Evolutionary conservation across 2,329 filamentous ascomycete species (phyloP).

Genomic region (Paradendryphiella salina): DNA sequence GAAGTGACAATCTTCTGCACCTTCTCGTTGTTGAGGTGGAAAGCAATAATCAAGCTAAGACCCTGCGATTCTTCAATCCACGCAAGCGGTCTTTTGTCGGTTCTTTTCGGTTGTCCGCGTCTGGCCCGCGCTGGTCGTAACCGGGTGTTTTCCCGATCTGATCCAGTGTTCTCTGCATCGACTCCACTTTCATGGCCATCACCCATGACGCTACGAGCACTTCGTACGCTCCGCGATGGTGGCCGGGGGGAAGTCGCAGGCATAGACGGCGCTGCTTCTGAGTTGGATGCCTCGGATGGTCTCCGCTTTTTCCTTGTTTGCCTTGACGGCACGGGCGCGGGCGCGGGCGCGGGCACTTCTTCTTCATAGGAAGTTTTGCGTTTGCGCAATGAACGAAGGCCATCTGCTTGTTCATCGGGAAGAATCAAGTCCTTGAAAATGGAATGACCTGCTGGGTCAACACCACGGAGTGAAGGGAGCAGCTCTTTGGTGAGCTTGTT

Average conservation of each 20-base stretch:
- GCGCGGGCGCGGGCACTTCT: conserved; percentile 61
- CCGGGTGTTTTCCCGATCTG: conserved; percentile 37
- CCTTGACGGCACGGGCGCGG: conserved; percentile 50
- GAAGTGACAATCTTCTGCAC: conserved; percentile 64
- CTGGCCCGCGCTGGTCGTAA: conserved; percentile 40
- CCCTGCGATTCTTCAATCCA: conserved; percentile 43
- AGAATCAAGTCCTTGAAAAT: conserved; percentile 74
- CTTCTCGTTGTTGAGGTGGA: conserved; percentile 55
- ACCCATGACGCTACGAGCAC: conserved; percentile 27
- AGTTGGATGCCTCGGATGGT: conserved; percentile 42
- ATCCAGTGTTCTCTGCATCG: conserved; percentile 32
- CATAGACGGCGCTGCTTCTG: conserved; percentile 35
- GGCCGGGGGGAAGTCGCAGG: conserved; percentile 38
- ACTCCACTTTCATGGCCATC: conserved; percentile 38
- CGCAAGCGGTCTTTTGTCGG: conserved; percentile 42
- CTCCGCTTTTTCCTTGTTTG: conserved; percentile 50
- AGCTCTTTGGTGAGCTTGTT: conserved; percentile 72
- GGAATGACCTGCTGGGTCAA: conserved; percentile 66
- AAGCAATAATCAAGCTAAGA: conserved; percentile 39
- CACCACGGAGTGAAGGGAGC: conserved; percentile 68
- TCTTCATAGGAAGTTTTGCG: conserved; percentile 76
- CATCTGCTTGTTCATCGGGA: conserved; percentile 73
- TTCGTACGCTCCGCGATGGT: conserved; percentile 30
- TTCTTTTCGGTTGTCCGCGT: conserved; percentile 39
- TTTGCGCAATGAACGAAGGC: conserved; percentile 77